These are phyloP conservation scores for Candida odintsovae DNA, from an alignment of 805 yeast species.

Conservation along the genomic window DNA sequence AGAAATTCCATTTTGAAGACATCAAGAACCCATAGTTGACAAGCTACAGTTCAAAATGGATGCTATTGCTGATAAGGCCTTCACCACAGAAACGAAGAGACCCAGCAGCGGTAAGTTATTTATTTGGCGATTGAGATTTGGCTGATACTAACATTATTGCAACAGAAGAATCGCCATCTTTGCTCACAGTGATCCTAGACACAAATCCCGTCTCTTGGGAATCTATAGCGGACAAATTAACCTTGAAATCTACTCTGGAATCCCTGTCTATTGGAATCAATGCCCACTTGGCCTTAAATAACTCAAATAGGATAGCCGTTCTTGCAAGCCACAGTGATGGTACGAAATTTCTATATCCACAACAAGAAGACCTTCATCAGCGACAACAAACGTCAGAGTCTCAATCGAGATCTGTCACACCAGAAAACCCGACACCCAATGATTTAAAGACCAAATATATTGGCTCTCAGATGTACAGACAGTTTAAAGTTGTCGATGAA, in stretches of 20 bases:
- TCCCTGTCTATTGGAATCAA: constrained; percentile 72
- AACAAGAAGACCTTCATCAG: constrained; percentile 5
- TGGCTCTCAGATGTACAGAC: constrained; percentile 72
- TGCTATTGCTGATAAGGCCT: constrained; percentile 58
- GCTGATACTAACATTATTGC: background rate
- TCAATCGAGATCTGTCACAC: constrained; percentile 15
- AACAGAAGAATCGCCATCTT: constrained; percentile 65
- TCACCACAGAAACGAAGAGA: constrained; percentile 26
- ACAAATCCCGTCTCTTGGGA: constrained; percentile 54
- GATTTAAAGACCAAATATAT: constrained; percentile 26
- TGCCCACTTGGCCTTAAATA: constrained; percentile 82
- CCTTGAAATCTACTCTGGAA: constrained; percentile 39
- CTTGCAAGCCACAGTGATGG: constrained; percentile 71
- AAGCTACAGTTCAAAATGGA: constrained; percentile 42
- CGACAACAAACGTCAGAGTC: constrained; percentile 9
- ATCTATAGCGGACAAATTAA: constrained; percentile 27
- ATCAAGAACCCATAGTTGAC: no score
- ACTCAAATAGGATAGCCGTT: constrained; percentile 77
- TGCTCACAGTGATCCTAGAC: constrained; percentile 74
- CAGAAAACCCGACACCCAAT: constrained; percentile 7
- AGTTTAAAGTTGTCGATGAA: constrained; percentile 75
- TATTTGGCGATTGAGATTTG: background rate
- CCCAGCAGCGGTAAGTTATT: constrained; percentile 28
- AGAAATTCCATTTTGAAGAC: background rate
- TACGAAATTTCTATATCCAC: constrained; percentile 67